Evolutionary conservation across 2,329 filamentous ascomycete species (phyloP), one percentile per base, ranked within the genome.

Genomic region (Talaromyces funiculosus): DNA sequence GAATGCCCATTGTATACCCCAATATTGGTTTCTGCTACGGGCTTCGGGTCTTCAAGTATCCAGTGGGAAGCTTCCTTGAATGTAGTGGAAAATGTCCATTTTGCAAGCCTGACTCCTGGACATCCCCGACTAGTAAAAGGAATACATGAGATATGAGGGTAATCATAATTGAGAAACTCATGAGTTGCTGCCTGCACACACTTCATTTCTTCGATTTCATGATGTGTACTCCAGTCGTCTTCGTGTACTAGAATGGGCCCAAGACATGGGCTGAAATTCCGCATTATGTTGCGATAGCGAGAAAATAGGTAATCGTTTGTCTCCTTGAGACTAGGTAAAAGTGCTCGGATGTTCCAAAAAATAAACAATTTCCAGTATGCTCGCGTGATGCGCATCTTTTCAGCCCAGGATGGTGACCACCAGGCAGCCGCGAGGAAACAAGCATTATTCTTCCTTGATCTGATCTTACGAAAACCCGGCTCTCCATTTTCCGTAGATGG

Each of bases 311-410:
- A 45, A 33, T 33, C 18, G 1, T 45, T 18, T 10, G n/a, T 18
- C 38, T 42, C 54, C 26, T n/a, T 18, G 14, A 51, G 43, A 9
- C 29, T 29, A 9, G 40, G 31, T 9, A 31, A 40, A 18, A 58
- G 22, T 20, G 24, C 6, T 9, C 18, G 9, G 10, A 58, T 40
- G 10, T 58, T 58, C 56, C 56, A 58, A 37, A 51, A 51, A 40
- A 58, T 51, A 31, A 58, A 40, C 42, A 51, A 38, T 58, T 51
- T 58, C 56, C 56, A 58, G 29, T 37, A 37, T 26, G 31, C 31
- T 49, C 31, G 31, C 42, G 43, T 47, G 40, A 58, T 47, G 22
- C 56, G 56, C 45, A n/a, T 38, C 24, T 51, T 58, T 58, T 58
- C 56, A 31, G 55, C 31, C 43, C 43, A 40, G 14, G 56, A 58